phyloP scores from a whole-genome alignment of 345 rosid species.

The Cardiospermum halicacabum region DNA sequence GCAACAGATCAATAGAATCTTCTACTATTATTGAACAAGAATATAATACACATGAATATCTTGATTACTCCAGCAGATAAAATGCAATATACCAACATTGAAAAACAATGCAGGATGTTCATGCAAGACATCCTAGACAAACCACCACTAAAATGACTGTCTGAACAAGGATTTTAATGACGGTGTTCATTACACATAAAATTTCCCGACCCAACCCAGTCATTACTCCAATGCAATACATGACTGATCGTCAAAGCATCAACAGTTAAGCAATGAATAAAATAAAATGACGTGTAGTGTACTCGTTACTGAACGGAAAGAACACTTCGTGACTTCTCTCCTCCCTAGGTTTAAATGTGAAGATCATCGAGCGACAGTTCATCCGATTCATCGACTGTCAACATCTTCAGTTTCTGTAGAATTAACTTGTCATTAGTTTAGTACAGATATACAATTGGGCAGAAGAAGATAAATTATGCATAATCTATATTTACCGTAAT shows the following conservation, averaged over 20 bases:
- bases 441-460: not conserved
- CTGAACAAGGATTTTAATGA: too few relatives aligned
- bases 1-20: too few relatives aligned
- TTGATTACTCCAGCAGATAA: not conserved
- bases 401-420: conserved; percentile 83
- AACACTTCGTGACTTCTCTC: not conserved
- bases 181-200: too few relatives aligned
- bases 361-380: conserved; percentile 87
- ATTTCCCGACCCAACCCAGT: too few relatives aligned
- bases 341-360: conserved; percentile 35
- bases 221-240: too few relatives aligned
- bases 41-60: not conserved
- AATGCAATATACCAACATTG: too few relatives aligned
- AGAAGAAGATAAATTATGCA: not conserved
- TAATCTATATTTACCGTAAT: conserved; percentile 58
- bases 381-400: conserved; percentile 62
- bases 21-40: too few relatives aligned
- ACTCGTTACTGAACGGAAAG: too few relatives aligned
- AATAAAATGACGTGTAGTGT: conserved; percentile 11
- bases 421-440: conserved; percentile 1
- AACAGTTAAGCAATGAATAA: conserved; percentile 1
- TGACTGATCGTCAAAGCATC: too few relatives aligned
- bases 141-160: too few relatives aligned
- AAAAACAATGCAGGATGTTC: too few relatives aligned
- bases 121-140: too few relatives aligned